Evolutionary conservation across 192 early-diverging fungal species (phyloP).

Genomic region (Gaertneriomyces semiglobifer): DNA sequence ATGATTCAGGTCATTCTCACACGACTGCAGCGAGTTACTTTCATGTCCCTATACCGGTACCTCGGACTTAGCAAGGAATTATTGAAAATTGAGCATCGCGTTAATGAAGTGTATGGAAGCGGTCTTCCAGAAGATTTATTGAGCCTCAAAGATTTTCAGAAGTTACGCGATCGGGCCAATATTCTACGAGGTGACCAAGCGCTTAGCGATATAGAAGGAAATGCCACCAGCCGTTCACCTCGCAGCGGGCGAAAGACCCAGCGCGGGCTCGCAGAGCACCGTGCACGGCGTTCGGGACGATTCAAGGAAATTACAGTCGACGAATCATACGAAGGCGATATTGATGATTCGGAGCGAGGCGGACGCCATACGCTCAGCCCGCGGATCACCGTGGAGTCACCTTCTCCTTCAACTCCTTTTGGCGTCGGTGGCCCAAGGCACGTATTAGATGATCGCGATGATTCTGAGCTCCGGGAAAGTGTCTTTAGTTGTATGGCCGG

Average conservation of each 20-base stretch:
- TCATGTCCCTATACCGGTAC: slow-evolving; percentile 85
- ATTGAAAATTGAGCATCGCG: slow-evolving; percentile 75
- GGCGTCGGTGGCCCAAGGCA: slow-evolving; percentile 6
- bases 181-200: slow-evolving; percentile 8
- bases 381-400: not conserved
- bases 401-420: not conserved
- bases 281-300: not conserved
- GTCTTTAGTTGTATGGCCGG: slow-evolving; percentile 62
- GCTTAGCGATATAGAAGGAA: not conserved
- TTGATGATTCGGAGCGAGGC: slow-evolving; percentile 28
- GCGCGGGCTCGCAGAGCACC: not conserved
- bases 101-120: slow-evolving; percentile 69
- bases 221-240: slow-evolving; percentile 1
- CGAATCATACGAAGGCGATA: slow-evolving; percentile 23
- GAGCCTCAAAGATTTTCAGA: slow-evolving; percentile 23
- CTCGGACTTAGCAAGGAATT: slow-evolving; percentile 83
- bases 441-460: slow-evolving; percentile 23
- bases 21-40: slow-evolving; percentile 91
- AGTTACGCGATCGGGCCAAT: slow-evolving; percentile 24
- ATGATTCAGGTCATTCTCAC: slow-evolving; percentile 95
- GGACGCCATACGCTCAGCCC: too few relatives aligned
- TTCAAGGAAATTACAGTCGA: not conserved
- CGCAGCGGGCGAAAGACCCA: not conserved
- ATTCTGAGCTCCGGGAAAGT: slow-evolving; percentile 54
- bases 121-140: slow-evolving; percentile 48